Percentiles rank a stretch among this genome's conserved stretches.
These are phyloP conservation scores for Cyclotella distinguenda DNA, from an alignment of 108 stramenopile species.

Conservation along the genomic window DNA sequence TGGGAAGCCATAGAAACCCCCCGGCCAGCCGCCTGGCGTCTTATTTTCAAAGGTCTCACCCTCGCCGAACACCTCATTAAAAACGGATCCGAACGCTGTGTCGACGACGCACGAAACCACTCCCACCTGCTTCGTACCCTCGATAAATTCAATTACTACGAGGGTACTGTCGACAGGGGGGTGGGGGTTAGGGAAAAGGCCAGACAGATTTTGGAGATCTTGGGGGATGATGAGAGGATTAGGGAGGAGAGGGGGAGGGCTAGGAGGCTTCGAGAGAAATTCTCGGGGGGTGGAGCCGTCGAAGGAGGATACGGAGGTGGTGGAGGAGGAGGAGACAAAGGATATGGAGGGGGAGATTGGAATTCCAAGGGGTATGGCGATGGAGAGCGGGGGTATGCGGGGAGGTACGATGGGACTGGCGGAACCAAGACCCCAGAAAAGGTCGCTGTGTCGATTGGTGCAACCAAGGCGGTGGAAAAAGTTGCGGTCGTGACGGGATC, in stretches of 20 bases:
- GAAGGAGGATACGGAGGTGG: constrained; percentile 39
- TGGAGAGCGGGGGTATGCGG: constrained; percentile 38
- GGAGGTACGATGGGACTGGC: constrained; percentile 49
- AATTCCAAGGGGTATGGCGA: constrained; percentile 41
- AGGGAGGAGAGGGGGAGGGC: constrained; percentile 93
- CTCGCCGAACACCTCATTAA: constrained; percentile 94
- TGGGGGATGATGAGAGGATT: constrained; percentile 88
- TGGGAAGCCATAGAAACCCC: constrained; percentile 87
- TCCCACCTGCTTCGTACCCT: constrained; percentile 73
- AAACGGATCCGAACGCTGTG: constrained; percentile 93
- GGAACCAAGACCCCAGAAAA: constrained; percentile 22
- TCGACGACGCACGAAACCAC: constrained; percentile 94
- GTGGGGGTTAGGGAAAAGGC: constrained; percentile 90
- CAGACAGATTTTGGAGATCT: constrained; percentile 89
- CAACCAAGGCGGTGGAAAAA: constrained; percentile 18
- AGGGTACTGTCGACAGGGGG: constrained; percentile 90
- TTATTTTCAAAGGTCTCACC: constrained; percentile 91
- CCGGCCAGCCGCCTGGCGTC: constrained; percentile 84
- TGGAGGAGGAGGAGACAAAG: constrained; percentile 24
- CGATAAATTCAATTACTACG: constrained; percentile 94
- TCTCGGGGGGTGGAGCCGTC: constrained; percentile 49
- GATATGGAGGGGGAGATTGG: constrained; percentile 60
- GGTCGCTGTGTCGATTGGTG: too few relatives aligned
- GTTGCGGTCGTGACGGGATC: constrained; percentile 1
- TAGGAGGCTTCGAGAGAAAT: constrained; percentile 78